A percentile compares a stretch with the other conserved stretches of the same genome.
These are phyloP conservation scores for Parietaria judaica DNA, from an alignment of 306 rosid genomes.

Conservation along the genomic window DNA sequence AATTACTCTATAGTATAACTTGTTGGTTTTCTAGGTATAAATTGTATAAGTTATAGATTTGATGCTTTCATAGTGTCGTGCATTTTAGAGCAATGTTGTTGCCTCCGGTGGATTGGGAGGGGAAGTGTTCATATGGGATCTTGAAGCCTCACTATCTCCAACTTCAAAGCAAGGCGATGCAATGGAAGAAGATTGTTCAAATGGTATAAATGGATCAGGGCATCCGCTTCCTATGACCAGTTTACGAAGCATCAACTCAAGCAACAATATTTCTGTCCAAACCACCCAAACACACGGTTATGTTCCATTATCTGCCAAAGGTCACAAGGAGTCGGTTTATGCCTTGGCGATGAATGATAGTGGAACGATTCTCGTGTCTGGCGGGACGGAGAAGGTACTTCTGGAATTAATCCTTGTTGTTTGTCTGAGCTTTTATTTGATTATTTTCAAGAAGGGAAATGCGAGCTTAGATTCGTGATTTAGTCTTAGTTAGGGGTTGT, in stretches of 20 bases:
- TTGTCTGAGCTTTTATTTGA: no score
- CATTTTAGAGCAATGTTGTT: slow-evolving; percentile 99
- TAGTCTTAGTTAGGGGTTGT: no score
- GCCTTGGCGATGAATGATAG: slow-evolving; percentile 89
- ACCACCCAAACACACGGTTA: slow-evolving; percentile 76
- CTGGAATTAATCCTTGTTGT: slow-evolving; percentile 20
- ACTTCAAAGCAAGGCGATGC: slow-evolving; percentile 59
- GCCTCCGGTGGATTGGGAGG: slow-evolving; percentile 99
- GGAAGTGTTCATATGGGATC: slow-evolving; percentile 98
- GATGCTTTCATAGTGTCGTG: slow-evolving; percentile 86
- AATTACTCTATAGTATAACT: no score
- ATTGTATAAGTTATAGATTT: slow-evolving; percentile 17
- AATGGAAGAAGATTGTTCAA: slow-evolving; percentile 63
- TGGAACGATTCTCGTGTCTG: slow-evolving; percentile 88
- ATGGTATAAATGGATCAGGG: slow-evolving; percentile 70
- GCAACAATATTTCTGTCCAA: slow-evolving; percentile 62
- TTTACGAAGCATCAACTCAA: slow-evolving; percentile 73
- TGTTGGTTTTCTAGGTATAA: no score
- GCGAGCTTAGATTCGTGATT: no score
- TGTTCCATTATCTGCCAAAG: slow-evolving; percentile 81
- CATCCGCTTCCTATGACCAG: slow-evolving; percentile 57
- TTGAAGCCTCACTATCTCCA: slow-evolving; percentile 78
- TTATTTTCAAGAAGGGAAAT: no score
- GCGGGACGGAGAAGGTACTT: slow-evolving; percentile 96
- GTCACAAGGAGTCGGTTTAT: slow-evolving; percentile 99